Percentiles rank a stretch among this genome's conserved stretches.
Conservation (phyloP, 345 rosid species). For the Nephelium lappaceum region DNA sequence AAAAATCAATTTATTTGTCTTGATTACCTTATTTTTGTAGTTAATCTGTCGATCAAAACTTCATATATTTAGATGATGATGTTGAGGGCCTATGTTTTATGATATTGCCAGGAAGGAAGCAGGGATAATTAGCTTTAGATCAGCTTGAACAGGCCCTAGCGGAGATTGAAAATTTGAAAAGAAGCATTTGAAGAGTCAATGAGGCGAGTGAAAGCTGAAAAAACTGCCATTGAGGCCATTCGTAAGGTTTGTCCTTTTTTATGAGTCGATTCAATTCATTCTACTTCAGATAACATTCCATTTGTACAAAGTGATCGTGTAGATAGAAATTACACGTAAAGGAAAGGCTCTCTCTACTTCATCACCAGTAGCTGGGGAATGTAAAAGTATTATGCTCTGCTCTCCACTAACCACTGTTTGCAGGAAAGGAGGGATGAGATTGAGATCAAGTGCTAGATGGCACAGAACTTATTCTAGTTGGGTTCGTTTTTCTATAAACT, state of each 20-base stretch:
- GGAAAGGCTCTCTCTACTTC: background rate
- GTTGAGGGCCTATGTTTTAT: background rate
- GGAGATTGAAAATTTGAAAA: conserved; percentile 46
- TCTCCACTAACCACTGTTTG: too few relatives aligned
- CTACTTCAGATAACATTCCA: background rate
- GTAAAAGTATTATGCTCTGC: too few relatives aligned
- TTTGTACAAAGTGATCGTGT: background rate
- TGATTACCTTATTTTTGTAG: background rate
- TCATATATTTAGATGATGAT: background rate
- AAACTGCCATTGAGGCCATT: conserved; percentile 36
- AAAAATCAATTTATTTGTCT: background rate
- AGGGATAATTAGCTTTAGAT: conserved; percentile 27
- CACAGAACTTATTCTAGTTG: background rate
- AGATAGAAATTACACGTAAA: background rate
- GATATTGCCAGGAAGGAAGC: conserved; percentile 40
- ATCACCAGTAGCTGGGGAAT: background rate
- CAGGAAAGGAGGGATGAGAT: too few relatives aligned
- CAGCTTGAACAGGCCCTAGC: conserved; percentile 44
- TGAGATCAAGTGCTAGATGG: background rate
- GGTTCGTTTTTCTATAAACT: background rate
- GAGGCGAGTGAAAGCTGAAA: conserved; percentile 51
- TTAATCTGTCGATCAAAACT: background rate
- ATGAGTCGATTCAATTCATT: background rate
- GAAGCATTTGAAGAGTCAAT: conserved; percentile 52
- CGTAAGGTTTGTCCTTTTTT: conserved; percentile 42